A percentile compares a stretch with the other conserved stretches of the same genome.
Evolutionary conservation across 2,329 filamentous ascomycete species (phyloP).

Genomic region (Lachnellula hyalina): DNA sequence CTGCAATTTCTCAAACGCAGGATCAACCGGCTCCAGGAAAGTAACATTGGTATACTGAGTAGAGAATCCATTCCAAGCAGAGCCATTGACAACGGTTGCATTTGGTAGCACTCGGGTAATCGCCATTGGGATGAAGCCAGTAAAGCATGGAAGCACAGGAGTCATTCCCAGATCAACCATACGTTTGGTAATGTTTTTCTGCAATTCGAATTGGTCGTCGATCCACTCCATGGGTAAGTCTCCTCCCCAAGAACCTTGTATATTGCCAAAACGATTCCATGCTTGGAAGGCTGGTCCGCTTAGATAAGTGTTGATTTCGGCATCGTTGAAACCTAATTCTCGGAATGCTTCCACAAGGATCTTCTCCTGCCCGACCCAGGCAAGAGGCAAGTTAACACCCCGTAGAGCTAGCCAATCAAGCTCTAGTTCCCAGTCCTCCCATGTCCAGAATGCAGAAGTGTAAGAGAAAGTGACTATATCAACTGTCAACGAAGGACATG

Average conservation of each 20-base stretch:
- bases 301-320: constrained; percentile 42
- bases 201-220: constrained; percentile 41
- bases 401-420: constrained; percentile 48
- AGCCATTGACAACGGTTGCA: constrained; percentile 39
- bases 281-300: constrained; percentile 47
- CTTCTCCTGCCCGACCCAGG: constrained; percentile 48
- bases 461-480: constrained; percentile 45
- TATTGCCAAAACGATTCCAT: constrained; percentile 52
- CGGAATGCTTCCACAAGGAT: constrained; percentile 43
- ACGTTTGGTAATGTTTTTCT: constrained; percentile 42
- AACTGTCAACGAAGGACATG: not conserved
- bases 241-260: constrained; percentile 45
- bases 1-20: constrained; percentile 39
- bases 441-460: constrained; percentile 46
- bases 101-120: constrained; percentile 38
- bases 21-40: constrained; percentile 43
- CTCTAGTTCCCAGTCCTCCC: constrained; percentile 48
- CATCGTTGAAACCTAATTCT: constrained; percentile 39
- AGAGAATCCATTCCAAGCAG: constrained; percentile 40
- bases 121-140: constrained; percentile 43
- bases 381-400: constrained; percentile 47
- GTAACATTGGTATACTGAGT: constrained; percentile 40
- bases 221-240: constrained; percentile 42
- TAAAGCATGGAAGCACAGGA: constrained; percentile 45
- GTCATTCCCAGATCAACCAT: constrained; percentile 50